Evolutionary conservation across 2,329 filamentous ascomycete species (phyloP).

Genomic region (Colletotrichum sansevieriae): DNA sequence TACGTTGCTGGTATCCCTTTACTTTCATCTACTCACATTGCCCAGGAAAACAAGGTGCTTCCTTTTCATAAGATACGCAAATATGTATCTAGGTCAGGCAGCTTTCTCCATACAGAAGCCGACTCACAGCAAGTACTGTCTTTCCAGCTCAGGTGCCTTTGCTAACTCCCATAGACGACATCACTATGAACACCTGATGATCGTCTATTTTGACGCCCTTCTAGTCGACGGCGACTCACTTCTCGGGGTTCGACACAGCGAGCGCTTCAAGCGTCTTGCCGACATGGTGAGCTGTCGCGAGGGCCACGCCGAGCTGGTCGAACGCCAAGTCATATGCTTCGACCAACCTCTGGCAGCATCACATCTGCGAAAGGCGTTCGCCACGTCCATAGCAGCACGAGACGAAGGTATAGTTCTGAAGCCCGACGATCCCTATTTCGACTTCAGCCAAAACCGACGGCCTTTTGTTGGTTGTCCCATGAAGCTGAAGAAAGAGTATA

Average conservation of each 20-base stretch:
- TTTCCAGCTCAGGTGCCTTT: background rate
- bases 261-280: constrained; percentile 71
- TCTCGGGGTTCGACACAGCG: constrained; percentile 65
- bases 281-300: constrained; percentile 63
- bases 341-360: constrained; percentile 62
- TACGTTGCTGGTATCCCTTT: constrained; percentile 44
- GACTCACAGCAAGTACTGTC: constrained; percentile 73
- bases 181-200: constrained; percentile 69
- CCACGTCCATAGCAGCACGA: constrained; percentile 72
- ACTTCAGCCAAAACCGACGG: constrained; percentile 55
- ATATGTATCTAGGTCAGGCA: constrained; percentile 80
- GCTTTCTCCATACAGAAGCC: constrained; percentile 73
- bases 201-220: constrained; percentile 71
- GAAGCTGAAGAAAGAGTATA: constrained; percentile 90
- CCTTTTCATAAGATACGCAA: constrained; percentile 88
- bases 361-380: constrained; percentile 74
- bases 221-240: constrained; percentile 67
- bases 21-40: constrained; percentile 39
- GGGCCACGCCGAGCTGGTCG: constrained; percentile 76
- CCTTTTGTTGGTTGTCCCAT: constrained; percentile 70
- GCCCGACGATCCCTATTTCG: constrained; percentile 83
- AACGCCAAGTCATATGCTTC: constrained; percentile 78
- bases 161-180: constrained; percentile 56
- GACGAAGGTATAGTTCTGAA: constrained; percentile 88
- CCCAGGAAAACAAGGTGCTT: constrained; percentile 70